Evolutionary conservation across 2,329 filamentous ascomycete species (phyloP).

Genomic region (Cladophialophora exuberans): DNA sequence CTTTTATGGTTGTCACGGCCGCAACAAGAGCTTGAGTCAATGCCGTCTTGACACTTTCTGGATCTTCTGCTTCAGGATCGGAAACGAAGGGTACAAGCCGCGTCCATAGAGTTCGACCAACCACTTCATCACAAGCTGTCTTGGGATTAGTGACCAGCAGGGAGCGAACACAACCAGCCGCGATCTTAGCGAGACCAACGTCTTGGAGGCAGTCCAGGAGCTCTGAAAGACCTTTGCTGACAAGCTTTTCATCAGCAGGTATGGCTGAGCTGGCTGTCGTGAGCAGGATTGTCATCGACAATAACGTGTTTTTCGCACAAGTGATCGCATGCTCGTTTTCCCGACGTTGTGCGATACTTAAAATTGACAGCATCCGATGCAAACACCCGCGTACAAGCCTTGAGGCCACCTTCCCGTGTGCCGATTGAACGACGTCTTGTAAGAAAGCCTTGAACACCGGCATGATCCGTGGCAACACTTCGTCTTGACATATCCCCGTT

Average conservation of each 20-base stretch:
- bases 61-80: conserved; percentile 70
- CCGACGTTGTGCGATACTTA: conserved; percentile 52
- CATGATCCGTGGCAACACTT: conserved; percentile 85
- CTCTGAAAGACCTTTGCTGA: conserved; percentile 76
- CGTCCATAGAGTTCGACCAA: conserved; percentile 75
- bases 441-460: conserved; percentile 93
- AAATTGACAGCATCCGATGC: conserved; percentile 77
- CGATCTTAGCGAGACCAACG: conserved; percentile 71
- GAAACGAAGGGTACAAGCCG: conserved; percentile 76
- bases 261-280: conserved; percentile 77
- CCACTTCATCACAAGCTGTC: conserved; percentile 69
- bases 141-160: conserved; percentile 68
- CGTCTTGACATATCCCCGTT: conserved; percentile 81
- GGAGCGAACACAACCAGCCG: conserved; percentile 85
- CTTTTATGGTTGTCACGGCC: conserved; percentile 57
- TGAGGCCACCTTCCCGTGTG: conserved; percentile 52
- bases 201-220: conserved; percentile 77
- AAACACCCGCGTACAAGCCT: conserved; percentile 81
- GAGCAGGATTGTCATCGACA: conserved; percentile 86
- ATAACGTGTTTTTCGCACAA: conserved; percentile 89
- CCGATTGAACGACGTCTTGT: conserved; percentile 55
- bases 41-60: conserved; percentile 72
- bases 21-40: conserved; percentile 75
- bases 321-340: conserved; percentile 73
- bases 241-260: conserved; percentile 72